phyloP scores from a whole-genome alignment of 2,329 filamentous ascomycete species.

The Alternaria triticina region DNA sequence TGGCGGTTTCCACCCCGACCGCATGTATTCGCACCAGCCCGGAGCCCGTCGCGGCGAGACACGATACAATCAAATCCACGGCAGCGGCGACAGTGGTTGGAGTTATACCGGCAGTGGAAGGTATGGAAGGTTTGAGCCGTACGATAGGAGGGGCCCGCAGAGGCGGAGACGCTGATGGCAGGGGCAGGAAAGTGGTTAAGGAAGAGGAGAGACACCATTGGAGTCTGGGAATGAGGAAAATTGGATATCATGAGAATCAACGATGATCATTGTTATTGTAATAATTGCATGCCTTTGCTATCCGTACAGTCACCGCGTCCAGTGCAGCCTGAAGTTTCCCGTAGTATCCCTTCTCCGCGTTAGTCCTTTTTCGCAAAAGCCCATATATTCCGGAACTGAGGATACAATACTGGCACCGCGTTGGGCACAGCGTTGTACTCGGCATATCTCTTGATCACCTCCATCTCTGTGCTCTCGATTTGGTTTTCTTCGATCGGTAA shows the following conservation, averaged over 20 bases:
- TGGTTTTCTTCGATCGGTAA: conserved; percentile 6
- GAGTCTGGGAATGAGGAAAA: not conserved
- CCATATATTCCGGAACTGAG: conserved; percentile 13
- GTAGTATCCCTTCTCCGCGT: not conserved
- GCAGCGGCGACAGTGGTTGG: not conserved
- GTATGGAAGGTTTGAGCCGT: conserved; percentile 7
- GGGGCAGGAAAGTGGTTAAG: not conserved
- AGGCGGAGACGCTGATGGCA: not conserved
- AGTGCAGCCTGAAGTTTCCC: not conserved
- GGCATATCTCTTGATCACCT: conserved; percentile 13
- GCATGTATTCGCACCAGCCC: conserved; percentile 5
- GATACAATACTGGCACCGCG: not conserved
- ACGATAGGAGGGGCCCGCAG: not conserved
- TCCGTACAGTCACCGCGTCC: not conserved
- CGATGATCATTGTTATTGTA: not conserved
- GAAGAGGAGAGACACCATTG: not conserved
- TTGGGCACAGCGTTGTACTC: conserved; percentile 8
- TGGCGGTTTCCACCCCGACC: conserved; percentile 1
- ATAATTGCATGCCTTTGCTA: not conserved
- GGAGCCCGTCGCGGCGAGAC: not conserved
- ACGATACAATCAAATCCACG: not conserved
- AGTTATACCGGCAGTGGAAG: conserved; percentile 2
- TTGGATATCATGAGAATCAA: not conserved
- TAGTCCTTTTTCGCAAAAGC: conserved; percentile 14
- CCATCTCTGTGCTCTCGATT: conserved; percentile 4